Evolutionary conservation across 169 alveolate species (phyloP), one percentile per base, ranked within the genome.

Genomic region (Cryptosporidium tyzzeri): DNA sequence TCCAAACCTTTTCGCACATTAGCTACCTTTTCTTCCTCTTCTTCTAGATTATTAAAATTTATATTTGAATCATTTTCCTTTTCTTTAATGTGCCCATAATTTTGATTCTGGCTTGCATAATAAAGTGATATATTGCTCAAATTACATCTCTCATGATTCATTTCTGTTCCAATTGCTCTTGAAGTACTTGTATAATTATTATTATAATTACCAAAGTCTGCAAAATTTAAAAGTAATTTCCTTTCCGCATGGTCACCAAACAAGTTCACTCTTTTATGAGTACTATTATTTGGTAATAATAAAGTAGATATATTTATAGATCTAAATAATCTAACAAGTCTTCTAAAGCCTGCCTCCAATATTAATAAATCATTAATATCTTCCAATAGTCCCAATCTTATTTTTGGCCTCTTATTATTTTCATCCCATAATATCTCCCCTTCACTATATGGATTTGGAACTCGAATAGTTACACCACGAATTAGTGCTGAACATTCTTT

Each of bases 401-500:
- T 59, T 12, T 23, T 53, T 18, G 86, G 86, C 8, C 10, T 74
- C 41, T 44, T 44, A 18, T 58, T 35, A 31, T 26, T 6, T 5
- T 53, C 86, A 58, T 74, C 86, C 86, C 86, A 74, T 21, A 74
- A 18, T 18, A 74, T 65, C 26, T 39, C 71, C 9, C 86, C 86
- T 44, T 59, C 71, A 74, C 86, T 74, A 74, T 74, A 74, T 21
- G 86, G 86, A 31, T 74, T 59, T 29, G 86, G 73, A 21, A 59
- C 29, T 48, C 65, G 71, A n/a, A 74, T 74, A 21, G 86, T 51
- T 21, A 74, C 71, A 2, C 86, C 86, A 9, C 86, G 51, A 29
- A 74, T 74, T 31, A 58, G 31, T 35, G 86, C 31, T n/a, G 26
- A 29, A 35, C 86, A 74, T 35, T 74, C 73, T 18, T 61, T 68